Conservation (phyloP, 2,329 filamentous ascomycete species). For the Aspergillus caelatus region DNA sequence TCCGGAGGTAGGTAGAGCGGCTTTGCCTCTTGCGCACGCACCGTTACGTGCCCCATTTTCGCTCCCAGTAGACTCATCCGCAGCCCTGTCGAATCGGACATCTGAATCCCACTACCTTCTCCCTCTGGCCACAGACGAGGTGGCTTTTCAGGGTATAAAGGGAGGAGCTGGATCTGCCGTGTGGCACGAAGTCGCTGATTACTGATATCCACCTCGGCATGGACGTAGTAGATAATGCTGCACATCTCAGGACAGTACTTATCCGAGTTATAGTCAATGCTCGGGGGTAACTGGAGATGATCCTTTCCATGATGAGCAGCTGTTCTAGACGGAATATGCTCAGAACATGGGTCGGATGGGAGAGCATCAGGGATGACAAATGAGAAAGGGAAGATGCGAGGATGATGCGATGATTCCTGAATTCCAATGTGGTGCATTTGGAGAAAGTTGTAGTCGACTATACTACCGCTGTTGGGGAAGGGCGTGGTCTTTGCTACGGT, state of each 20-base stretch:
- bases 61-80: background rate
- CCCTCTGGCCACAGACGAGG: background rate
- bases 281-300: slow-evolving; percentile 2
- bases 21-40: background rate
- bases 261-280: slow-evolving; percentile 12
- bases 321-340: background rate
- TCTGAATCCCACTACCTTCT: background rate
- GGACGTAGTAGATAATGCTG: background rate
- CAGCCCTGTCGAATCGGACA: background rate
- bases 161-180: background rate
- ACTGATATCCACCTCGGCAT: background rate
- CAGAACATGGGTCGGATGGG: background rate
- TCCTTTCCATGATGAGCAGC: background rate
- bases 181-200: background rate
- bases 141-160: background rate
- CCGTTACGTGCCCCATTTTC: background rate
- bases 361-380: background rate
- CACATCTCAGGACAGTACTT: background rate
- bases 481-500: background rate
- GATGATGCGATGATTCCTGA: no score
- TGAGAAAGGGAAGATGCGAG: background rate
- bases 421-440: background rate
- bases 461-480: background rate
- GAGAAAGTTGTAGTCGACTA: background rate
- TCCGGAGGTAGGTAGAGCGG: background rate